A percentile compares a stretch with the other conserved stretches of the same genome.
Evolutionary conservation across 495 filamentous ascomycete genomes (phyloP).

Genomic region (Articulospora tetracladia): DNA sequence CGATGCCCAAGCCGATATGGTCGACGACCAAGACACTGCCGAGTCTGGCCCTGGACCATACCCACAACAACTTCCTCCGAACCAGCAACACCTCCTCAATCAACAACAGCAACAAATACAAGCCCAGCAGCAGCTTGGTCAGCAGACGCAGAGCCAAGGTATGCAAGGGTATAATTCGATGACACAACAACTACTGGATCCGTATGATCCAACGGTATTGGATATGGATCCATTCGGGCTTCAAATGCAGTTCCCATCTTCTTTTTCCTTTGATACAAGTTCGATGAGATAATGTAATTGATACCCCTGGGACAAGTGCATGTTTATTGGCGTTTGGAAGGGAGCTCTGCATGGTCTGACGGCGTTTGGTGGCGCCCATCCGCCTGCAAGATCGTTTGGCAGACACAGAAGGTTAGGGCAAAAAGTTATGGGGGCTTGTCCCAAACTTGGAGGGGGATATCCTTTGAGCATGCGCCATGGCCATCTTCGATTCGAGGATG

Average conservation of each 20-base stretch:
- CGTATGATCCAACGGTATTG: conserved; percentile 68
- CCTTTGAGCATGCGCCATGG: neutral
- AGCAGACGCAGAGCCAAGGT: conserved; percentile 13
- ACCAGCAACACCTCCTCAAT: conserved; percentile 28
- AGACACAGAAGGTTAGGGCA: neutral
- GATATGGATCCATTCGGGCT: conserved; percentile 90
- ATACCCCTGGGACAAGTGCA: conserved; percentile 19
- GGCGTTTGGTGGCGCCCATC: neutral
- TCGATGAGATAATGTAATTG: conserved; percentile 44
- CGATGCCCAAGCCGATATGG: conserved; percentile 91
- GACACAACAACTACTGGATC: conserved; percentile 65
- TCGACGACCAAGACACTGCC: conserved; percentile 75
- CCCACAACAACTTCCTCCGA: conserved; percentile 48
- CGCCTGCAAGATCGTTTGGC: neutral
- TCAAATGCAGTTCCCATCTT: conserved; percentile 86
- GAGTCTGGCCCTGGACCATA: conserved; percentile 69
- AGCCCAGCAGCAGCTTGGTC: conserved; percentile 13
- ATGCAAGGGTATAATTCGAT: conserved; percentile 33
- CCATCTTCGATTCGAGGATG: neutral
- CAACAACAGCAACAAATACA: conserved; percentile 18
- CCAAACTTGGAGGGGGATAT: neutral
- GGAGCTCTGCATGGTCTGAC: conserved; percentile 1
- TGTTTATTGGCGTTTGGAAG: conserved; percentile 5
- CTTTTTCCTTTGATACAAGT: conserved; percentile 75
- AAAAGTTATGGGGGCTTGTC: neutral